A percentile compares a stretch with the other conserved stretches of the same genome.
These are phyloP conservation scores for Cymbidium sinense DNA, from an alignment of 106 monocot genomes.

Conservation along the genomic window DNA sequence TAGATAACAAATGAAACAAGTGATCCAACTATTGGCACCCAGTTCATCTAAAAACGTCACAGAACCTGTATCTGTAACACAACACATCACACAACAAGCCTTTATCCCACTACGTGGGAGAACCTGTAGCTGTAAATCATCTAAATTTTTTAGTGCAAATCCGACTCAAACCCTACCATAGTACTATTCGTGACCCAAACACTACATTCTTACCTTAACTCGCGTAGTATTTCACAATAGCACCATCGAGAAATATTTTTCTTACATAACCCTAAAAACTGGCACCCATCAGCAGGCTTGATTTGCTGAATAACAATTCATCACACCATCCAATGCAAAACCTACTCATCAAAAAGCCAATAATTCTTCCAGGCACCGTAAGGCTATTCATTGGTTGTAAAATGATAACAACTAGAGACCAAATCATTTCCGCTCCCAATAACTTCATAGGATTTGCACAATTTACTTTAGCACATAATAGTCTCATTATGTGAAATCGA, in stretches of 20 bases:
- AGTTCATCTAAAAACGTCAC: not conserved
- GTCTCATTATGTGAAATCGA: not conserved
- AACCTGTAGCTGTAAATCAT: no score
- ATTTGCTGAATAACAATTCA: not conserved
- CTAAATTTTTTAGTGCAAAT: not conserved
- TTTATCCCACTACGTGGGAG: no score
- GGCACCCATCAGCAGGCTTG: not conserved
- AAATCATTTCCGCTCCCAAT: not conserved
- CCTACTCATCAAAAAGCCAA: not conserved
- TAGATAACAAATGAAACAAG: not conserved
- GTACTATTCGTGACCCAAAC: not conserved
- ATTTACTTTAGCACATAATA: not conserved
- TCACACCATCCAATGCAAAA: not conserved
- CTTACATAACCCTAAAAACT: not conserved
- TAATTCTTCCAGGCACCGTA: not conserved
- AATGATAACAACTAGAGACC: not conserved
- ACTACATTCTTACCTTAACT: not conserved
- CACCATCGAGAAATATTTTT: not conserved
- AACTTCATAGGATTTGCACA: not conserved
- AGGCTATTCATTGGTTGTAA: not conserved
- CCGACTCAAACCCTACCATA: not conserved
- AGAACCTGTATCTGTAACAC: no score
- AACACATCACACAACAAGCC: no score
- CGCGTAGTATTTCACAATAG: not conserved
- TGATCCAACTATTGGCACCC: not conserved